Conservation (phyloP, 1,284 basidiomycete genomes). For the Puccinia novopanici region DNA sequence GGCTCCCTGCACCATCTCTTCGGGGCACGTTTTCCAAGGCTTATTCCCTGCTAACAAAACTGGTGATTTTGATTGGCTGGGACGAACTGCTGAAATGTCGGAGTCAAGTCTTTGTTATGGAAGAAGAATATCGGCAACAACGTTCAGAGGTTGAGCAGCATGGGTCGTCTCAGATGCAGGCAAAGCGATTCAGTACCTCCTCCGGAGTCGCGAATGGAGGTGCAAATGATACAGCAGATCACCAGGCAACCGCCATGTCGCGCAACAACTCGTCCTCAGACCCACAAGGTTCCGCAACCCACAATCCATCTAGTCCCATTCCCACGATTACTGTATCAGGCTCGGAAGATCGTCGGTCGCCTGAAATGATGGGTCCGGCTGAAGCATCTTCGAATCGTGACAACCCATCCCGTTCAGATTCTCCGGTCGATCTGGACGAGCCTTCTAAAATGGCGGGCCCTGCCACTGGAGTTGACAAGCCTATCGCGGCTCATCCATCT, state of each 20-base stretch:
- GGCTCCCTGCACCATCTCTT: conserved; percentile 88
- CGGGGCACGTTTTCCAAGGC: conserved; percentile 95
- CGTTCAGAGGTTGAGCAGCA: conserved; percentile 58
- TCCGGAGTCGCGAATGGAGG: neutral
- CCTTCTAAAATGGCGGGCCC: conserved; percentile 33
- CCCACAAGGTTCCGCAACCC: conserved; percentile 2
- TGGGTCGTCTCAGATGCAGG: conserved; percentile 67
- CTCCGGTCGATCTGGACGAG: conserved; percentile 19
- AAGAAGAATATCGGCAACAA: conserved; percentile 86
- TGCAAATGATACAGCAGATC: neutral
- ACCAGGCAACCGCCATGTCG: neutral
- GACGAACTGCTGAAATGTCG: conserved; percentile 94
- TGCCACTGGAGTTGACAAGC: conserved; percentile 39
- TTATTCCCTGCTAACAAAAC: conserved; percentile 81
- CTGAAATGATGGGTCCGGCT: neutral
- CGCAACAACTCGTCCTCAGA: conserved; percentile 19
- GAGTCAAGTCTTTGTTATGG: conserved; percentile 97
- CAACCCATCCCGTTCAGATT: neutral
- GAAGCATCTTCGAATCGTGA: neutral
- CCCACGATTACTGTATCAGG: conserved; percentile 46
- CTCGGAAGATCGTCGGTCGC: conserved; percentile 26
- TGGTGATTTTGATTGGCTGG: conserved; percentile 94
- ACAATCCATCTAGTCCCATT: conserved; percentile 39
- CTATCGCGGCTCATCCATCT: conserved; percentile 38
- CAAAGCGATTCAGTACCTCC: conserved; percentile 54